Evolutionary conservation across 495 filamentous ascomycete species (phyloP).

Genomic region (Chaetomium tenue): DNA sequence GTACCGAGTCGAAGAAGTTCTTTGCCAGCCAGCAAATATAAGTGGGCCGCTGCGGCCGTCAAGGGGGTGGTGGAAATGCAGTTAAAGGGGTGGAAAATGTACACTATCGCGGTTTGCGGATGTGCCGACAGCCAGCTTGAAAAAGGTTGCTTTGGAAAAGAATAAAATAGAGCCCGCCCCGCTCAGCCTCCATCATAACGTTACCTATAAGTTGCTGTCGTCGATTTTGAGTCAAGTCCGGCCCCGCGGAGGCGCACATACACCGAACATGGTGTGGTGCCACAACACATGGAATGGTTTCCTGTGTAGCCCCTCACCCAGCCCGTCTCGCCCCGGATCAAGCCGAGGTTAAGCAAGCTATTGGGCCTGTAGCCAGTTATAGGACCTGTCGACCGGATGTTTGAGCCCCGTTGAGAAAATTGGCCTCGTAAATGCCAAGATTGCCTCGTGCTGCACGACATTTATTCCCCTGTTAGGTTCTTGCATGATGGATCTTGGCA

Average conservation of each 20-base stretch:
- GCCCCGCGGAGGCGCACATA: too few relatives aligned
- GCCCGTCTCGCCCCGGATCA: neutral
- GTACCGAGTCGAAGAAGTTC: constrained; percentile 87
- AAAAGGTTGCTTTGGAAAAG: too few relatives aligned
- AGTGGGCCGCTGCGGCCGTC: too few relatives aligned
- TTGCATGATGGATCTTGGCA: constrained; percentile 9
- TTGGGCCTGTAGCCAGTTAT: neutral
- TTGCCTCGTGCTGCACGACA: constrained; percentile 9
- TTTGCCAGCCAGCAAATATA: constrained; percentile 58
- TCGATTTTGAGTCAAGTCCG: too few relatives aligned
- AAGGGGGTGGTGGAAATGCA: neutral
- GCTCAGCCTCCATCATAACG: too few relatives aligned
- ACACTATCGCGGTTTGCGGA: neutral
- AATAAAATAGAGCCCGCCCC: neutral
- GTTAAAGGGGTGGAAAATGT: neutral
- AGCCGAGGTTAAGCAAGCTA: neutral
- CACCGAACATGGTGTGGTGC: too few relatives aligned
- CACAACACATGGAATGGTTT: too few relatives aligned
- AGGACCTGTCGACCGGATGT: neutral
- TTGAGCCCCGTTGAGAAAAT: constrained; percentile 6
- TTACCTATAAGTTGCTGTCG: too few relatives aligned
- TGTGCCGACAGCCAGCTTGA: neutral
- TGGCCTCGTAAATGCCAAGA: constrained; percentile 11
- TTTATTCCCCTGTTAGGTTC: neutral
- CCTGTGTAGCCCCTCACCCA: neutral